Percentiles rank a stretch among this genome's conserved stretches.
phyloP scores from a whole-genome alignment of 202 grass and related monocot genomes.

The Bolboschoenoplectus hybrid region DNA sequence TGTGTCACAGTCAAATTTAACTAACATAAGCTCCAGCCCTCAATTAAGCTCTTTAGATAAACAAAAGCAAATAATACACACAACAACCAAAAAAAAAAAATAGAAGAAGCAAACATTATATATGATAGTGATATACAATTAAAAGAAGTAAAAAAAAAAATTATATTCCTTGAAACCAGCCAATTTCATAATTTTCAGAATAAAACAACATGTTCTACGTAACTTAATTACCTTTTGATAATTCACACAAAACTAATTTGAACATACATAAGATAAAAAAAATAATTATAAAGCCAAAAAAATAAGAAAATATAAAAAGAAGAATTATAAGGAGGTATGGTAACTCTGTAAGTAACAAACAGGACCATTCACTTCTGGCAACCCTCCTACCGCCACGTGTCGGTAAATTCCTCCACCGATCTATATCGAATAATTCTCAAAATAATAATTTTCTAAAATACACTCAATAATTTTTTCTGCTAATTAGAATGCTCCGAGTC shows the following conservation, averaged over 20 bases:
- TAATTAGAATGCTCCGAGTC: not conserved
- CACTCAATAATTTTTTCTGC: no score
- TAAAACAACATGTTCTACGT: not conserved
- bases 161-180: not conserved
- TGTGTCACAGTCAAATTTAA: not conserved
- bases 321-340: no score
- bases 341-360: not conserved
- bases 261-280: not conserved
- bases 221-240: not conserved
- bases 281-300: not conserved
- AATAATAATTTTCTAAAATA: no score
- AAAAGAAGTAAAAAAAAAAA: not conserved
- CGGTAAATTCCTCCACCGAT: not conserved
- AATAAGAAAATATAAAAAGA: not conserved
- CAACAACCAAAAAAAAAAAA: not conserved
- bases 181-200: not conserved
- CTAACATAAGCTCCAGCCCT: not conserved
- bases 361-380: not conserved
- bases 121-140: no score
- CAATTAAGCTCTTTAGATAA: not conserved
- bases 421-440: no score
- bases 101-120: not conserved
- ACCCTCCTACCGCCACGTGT: not conserved
- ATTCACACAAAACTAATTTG: not conserved
- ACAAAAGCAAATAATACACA: not conserved